These are phyloP conservation scores for Cryptosporidium tyzzeri DNA, from an alignment of 169 alveolate genomes.

Conservation along the genomic window DNA sequence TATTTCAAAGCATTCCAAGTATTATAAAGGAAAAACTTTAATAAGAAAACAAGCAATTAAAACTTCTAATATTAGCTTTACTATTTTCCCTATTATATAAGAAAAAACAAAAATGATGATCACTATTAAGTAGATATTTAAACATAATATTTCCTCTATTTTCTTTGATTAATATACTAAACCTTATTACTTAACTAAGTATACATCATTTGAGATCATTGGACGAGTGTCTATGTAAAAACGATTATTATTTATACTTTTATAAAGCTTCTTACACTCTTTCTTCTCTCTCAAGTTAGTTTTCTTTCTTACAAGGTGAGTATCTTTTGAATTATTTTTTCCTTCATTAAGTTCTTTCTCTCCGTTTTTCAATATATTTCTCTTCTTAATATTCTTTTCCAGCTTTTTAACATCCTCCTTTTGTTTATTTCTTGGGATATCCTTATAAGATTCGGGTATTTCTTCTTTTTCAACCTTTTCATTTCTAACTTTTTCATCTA, in stretches of 20 bases:
- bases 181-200: neutral
- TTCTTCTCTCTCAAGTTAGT: neutral
- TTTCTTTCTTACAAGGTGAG: neutral
- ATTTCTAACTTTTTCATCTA: no score
- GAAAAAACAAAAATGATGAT: neutral
- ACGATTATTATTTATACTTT: neutral
- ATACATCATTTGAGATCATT: neutral
- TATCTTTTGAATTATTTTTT: no score
- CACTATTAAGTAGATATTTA: neutral
- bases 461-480: no score
- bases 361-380: neutral
- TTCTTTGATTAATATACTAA: neutral
- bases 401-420: neutral
- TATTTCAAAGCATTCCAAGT: neutral
- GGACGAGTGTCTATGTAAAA: constrained; percentile 17
- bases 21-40: neutral
- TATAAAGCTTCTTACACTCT: neutral
- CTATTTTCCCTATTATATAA: neutral
- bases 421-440: no score
- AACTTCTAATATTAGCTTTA: neutral
- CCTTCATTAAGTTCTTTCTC: neutral
- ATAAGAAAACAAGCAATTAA: neutral
- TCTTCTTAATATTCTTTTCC: neutral
- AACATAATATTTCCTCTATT: neutral
- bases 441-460: no score